Base-by-base conservation (phyloP, 1,284 basidiomycete genomes). In the Malassezia nana region DNA sequence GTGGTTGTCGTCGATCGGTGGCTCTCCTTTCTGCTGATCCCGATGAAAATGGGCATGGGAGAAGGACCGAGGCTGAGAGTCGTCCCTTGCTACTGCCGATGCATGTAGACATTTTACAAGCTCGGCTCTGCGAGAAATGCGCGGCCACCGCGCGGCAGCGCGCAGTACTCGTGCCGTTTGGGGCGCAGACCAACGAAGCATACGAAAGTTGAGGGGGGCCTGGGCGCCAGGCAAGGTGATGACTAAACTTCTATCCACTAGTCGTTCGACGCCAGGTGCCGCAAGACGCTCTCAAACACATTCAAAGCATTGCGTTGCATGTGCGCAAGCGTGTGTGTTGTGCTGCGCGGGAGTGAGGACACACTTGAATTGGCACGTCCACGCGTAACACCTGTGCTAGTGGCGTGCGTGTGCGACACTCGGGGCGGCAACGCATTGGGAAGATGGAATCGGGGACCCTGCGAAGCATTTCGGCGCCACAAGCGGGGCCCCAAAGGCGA, bases 21-120 rank as follows among this genome's bases (percentile, higher is more conserved):
- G 31, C 18, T 47, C 35, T 1, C 28, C 24, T 5, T 8, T 5
- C 1, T 16, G 1, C 3, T 10, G 33, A 4, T 18, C 38, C 8
- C 44, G 16, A 18, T 50, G 54, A 41, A 59, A 59, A 29, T 59
- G 57, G 3, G 50, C 57, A 30, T 59, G 48, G 0, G 57, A 59
- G 32, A 59, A 59, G 2, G 57, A 59, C 10, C 38, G 26, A 3
- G 53, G 29, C 26, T 39, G 32, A 10, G 38, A n/a, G 2, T 22
- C 44, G 13, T 42, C 13, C 38, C 20, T n/a, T 6, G 31, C 10
- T 6, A 12, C 31, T 33, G 31, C 15, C 2, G 18, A 2, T 18
- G 35, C 10, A 18, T 8, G 35, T 4, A 38, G 6, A 10, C 16
- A 2, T 18, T 18, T 3, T 8, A 18, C 3, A 38, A 18, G 9